Conservation (phyloP, 768 basidiomycete species). For the Termitomyces sp. region DNA sequence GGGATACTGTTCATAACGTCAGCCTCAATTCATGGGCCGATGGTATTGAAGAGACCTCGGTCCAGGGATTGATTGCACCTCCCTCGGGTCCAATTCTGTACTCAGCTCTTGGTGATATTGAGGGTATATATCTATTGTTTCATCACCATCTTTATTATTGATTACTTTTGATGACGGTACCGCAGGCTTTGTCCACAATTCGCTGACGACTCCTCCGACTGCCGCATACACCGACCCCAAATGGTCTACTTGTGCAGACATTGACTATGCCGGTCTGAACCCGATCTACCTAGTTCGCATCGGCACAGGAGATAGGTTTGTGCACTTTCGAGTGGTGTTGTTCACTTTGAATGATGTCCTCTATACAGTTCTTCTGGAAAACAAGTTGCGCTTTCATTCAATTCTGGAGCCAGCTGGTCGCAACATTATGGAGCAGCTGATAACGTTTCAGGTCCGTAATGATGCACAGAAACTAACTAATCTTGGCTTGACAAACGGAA, state of each 20-base stretch:
- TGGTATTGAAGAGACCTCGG: conserved; percentile 60
- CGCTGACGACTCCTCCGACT: conserved; percentile 33
- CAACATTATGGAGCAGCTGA: conserved; percentile 50
- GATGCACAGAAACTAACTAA: not conserved
- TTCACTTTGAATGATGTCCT: not conserved
- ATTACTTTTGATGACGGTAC: not conserved
- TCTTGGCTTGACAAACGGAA: not conserved
- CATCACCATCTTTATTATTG: not conserved
- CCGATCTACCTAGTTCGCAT: conserved; percentile 46
- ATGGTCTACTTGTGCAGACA: conserved; percentile 40
- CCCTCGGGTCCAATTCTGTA: conserved; percentile 52
- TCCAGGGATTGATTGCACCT: conserved; percentile 54
- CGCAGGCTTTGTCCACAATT: conserved; percentile 42
- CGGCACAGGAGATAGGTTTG: conserved; percentile 44
- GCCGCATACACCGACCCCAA: conserved; percentile 37
- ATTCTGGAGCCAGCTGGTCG: conserved; percentile 52
- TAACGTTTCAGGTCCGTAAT: conserved; percentile 29
- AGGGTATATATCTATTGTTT: conserved; percentile 26
- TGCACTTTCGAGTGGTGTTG: not conserved
- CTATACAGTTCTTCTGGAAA: conserved; percentile 33
- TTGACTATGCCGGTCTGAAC: conserved; percentile 50
- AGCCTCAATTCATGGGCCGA: conserved; percentile 55
- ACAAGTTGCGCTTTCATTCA: conserved; percentile 52
- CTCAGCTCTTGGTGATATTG: conserved; percentile 50
- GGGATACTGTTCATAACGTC: conserved; percentile 56